A percentile compares a stretch with the other conserved stretches of the same genome.
Conservation (phyloP, 2,329 filamentous ascomycete genomes). For the Nigrospora sphaerica region DNA sequence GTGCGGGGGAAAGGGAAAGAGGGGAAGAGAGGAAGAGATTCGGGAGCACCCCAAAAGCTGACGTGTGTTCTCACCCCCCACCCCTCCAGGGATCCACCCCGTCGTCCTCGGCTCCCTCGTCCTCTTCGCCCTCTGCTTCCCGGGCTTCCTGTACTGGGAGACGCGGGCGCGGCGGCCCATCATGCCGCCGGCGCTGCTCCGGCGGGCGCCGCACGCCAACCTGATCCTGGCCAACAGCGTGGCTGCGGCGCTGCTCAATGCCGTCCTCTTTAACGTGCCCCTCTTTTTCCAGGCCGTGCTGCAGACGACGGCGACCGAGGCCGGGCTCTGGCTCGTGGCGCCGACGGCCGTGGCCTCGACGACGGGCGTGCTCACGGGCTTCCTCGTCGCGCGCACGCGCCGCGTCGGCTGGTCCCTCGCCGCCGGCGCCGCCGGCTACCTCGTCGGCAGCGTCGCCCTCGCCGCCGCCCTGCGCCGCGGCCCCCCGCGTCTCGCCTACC, state of each 20-base stretch:
- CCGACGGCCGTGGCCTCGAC: slow-evolving; percentile 50
- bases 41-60: too few species aligned
- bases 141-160: slow-evolving; percentile 46
- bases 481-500: slow-evolving; percentile 45
- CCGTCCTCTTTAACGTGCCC: slow-evolving; percentile 57
- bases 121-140: slow-evolving; percentile 39
- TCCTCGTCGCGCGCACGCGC: slow-evolving; percentile 53
- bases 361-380: slow-evolving; percentile 50
- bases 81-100: slow-evolving; percentile 45
- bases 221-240: slow-evolving; percentile 50
- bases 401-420: slow-evolving; percentile 53
- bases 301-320: slow-evolving; percentile 59
- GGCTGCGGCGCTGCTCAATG: slow-evolving; percentile 43
- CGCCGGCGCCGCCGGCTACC: slow-evolving; percentile 37
- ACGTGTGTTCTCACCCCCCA: too few species aligned
- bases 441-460: slow-evolving; percentile 45
- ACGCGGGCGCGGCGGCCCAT: slow-evolving; percentile 44
- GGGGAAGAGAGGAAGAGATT: too few species aligned
- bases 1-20: not conserved
- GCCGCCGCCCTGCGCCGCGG: slow-evolving; percentile 36
- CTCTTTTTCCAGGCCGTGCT: slow-evolving; percentile 73
- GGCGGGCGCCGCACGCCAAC: slow-evolving; percentile 43
- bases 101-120: slow-evolving; percentile 45
- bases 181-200: slow-evolving; percentile 50
- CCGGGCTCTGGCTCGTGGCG: slow-evolving; percentile 64